A percentile compares a stretch with the other conserved stretches of the same genome.
Evolutionary conservation across 106 monocot genomes (phyloP).

Genomic region (Dioscorea zingiberensis): DNA sequence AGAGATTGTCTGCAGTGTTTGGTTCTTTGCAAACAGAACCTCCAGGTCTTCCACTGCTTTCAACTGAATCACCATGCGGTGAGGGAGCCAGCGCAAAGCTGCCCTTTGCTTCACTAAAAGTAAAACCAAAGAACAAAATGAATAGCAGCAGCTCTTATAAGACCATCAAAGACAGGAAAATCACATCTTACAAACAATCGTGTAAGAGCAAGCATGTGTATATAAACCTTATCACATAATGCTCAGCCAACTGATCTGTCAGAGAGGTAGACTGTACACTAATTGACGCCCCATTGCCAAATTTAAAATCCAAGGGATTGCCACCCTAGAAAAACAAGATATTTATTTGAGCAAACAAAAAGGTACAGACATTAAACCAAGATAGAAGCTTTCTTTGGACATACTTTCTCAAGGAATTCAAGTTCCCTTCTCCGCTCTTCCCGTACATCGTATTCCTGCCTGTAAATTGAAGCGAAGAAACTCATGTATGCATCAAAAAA

Average conservation of each 20-base stretch:
- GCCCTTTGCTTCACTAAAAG: conserved; percentile 72
- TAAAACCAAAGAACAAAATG: conserved; percentile 9
- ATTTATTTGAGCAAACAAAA: not conserved
- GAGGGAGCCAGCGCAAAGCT: conserved; percentile 74
- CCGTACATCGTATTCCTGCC: conserved; percentile 78
- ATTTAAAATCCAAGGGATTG: conserved; percentile 91
- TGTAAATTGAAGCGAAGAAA: conserved; percentile 19
- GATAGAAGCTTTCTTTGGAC: not conserved
- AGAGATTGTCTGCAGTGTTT: conserved; percentile 85
- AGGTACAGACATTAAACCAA: not conserved
- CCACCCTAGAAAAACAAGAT: conserved; percentile 74
- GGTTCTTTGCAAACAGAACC: conserved; percentile 44
- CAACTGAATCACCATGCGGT: conserved; percentile 84
- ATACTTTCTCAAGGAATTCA: conserved; percentile 87
- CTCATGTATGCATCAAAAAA: not conserved
- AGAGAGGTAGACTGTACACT: conserved; percentile 85
- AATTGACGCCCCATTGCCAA: conserved; percentile 43
- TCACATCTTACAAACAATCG: not conserved
- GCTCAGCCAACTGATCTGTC: conserved; percentile 47
- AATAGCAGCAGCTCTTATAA: not conserved
- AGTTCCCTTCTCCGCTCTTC: conserved; percentile 82
- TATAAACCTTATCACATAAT: conserved; percentile 53
- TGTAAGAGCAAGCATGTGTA: not conserved
- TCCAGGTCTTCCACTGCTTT: conserved; percentile 73
- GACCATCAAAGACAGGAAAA: not conserved